Percentiles rank a stretch among this genome's conserved stretches.
These are phyloP conservation scores for Marasmius sp. DNA, from an alignment of 1,284 basidiomycete genomes.

Conservation along the genomic window DNA sequence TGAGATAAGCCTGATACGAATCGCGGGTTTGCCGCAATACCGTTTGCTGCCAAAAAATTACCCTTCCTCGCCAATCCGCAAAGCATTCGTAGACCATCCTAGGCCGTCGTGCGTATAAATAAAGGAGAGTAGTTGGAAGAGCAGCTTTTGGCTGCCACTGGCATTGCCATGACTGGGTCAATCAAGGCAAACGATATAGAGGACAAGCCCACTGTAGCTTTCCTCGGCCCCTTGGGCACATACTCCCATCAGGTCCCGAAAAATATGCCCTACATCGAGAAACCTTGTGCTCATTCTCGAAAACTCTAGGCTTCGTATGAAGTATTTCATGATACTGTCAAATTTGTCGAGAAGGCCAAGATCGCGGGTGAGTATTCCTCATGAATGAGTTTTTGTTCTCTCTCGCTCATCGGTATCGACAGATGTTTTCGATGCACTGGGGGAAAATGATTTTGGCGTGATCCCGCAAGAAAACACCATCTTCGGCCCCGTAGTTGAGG, in stretches of 20 bases:
- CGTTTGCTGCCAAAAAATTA: no score
- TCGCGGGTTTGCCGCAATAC: no score
- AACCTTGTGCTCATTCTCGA: background rate
- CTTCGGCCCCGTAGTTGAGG: conserved; percentile 72
- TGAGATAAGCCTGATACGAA: no score
- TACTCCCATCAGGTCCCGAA: conserved; percentile 66
- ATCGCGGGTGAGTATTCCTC: conserved; percentile 48
- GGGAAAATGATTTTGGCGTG: conserved; percentile 46
- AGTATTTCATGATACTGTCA: conserved; percentile 49
- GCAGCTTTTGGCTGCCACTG: background rate
- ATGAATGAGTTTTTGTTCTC: conserved; percentile 1
- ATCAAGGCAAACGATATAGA: background rate
- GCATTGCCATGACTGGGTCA: background rate
- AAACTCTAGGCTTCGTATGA: conserved; percentile 56
- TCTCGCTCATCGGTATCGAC: background rate
- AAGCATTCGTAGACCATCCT: no score
- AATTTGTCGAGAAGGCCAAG: conserved; percentile 51
- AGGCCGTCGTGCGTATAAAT: no score
- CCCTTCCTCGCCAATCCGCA: no score
- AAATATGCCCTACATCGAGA: background rate
- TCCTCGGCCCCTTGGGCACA: conserved; percentile 73
- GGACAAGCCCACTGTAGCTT: conserved; percentile 37
- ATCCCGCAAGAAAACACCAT: conserved; percentile 78
- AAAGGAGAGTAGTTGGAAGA: no score
- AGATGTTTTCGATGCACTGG: conserved; percentile 61